Percentiles rank a stretch among this genome's conserved stretches.
These are phyloP conservation scores for Miamiensis avidus DNA, from an alignment of 169 alveolate species.

Conservation along the genomic window DNA sequence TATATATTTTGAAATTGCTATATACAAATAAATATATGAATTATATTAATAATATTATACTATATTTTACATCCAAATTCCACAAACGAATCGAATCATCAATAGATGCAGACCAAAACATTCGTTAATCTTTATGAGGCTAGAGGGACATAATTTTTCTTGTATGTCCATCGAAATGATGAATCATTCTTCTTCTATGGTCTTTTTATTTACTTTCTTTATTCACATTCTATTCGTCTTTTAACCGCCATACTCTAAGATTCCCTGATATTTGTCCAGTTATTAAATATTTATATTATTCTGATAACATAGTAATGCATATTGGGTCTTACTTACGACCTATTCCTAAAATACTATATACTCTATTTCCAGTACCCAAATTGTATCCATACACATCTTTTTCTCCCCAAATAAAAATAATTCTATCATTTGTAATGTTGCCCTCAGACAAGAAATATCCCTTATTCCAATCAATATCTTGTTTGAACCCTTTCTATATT, in stretches of 20 bases:
- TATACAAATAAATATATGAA: too few relatives aligned
- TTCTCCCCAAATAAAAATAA: slow-evolving; percentile 1
- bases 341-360: not conserved
- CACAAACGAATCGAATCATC: slow-evolving; percentile 14
- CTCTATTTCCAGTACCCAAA: not conserved
- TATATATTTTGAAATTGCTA: not conserved
- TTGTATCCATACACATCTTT: not conserved
- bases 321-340: slow-evolving; percentile 7
- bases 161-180: slow-evolving; percentile 24
- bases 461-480: slow-evolving; percentile 19
- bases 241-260: slow-evolving; percentile 18
- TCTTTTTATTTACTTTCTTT: not conserved
- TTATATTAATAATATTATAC: too few relatives aligned
- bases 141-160: slow-evolving; percentile 3
- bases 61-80: slow-evolving; percentile 19
- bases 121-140: not conserved
- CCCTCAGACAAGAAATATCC: not conserved
- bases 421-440: not conserved
- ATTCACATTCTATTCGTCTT: not conserved
- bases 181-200: not conserved
- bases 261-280: slow-evolving; percentile 15
- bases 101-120: slow-evolving; percentile 23
- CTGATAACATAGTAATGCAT: not conserved
- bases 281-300: slow-evolving; percentile 11
- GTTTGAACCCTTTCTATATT: not conserved